Evolutionary conservation across 805 yeast species (phyloP).

Genomic region (Nakazawaea holstii): DNA sequence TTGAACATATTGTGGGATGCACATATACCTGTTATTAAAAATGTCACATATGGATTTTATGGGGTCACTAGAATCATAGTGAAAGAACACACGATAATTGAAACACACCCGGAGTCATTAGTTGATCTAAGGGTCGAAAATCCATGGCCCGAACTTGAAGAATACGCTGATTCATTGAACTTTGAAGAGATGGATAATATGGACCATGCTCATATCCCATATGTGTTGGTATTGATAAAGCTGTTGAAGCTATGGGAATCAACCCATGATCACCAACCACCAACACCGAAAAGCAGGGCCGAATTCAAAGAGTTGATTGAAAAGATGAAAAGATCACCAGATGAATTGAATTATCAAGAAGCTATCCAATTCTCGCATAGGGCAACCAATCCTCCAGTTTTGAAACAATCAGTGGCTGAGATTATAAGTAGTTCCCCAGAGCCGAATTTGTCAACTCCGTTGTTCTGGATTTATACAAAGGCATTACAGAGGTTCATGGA

Average conservation of each 20-base stretch:
- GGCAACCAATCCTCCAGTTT: conserved; percentile 30
- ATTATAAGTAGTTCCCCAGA: conserved; percentile 27
- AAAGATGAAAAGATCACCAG: conserved; percentile 27
- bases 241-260: conserved; percentile 38
- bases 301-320: conserved; percentile 32
- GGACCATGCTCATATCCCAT: conserved; percentile 64
- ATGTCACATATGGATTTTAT: conserved; percentile 57
- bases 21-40: conserved; percentile 49
- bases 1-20: conserved; percentile 34
- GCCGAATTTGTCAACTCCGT: conserved; percentile 21
- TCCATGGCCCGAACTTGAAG: conserved; percentile 68
- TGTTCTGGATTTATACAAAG: conserved; percentile 58
- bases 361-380: conserved; percentile 41
- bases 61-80: conserved; percentile 50
- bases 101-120: conserved; percentile 62
- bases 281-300: conserved; percentile 30
- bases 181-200: conserved; percentile 38
- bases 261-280: conserved; percentile 15
- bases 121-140: conserved; percentile 61
- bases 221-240: conserved; percentile 53
- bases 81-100: conserved; percentile 61
- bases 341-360: conserved; percentile 47
- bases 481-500: conserved; percentile 51
- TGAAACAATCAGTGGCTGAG: conserved; percentile 21
- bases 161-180: conserved; percentile 45